phyloP scores from a whole-genome alignment of 805 yeast species.

The Lipomyces sp. region DNA sequence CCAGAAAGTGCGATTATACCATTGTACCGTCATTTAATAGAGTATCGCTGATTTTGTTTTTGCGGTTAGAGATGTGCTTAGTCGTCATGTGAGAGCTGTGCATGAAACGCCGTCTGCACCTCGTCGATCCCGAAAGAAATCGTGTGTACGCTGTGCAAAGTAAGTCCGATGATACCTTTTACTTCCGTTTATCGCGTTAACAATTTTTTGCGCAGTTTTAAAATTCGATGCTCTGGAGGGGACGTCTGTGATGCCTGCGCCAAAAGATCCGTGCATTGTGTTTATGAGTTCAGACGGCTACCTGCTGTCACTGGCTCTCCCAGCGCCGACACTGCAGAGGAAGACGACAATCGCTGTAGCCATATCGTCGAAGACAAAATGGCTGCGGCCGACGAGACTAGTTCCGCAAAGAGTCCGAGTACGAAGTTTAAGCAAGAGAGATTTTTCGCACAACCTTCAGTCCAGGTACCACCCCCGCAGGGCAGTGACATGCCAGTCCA shows the following conservation, averaged over 20 bases:
- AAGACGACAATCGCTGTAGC: not conserved
- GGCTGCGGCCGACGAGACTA: not conserved
- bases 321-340: constrained; percentile 7
- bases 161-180: not conserved
- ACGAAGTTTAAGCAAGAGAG: not conserved
- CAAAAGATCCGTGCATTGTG: constrained; percentile 32
- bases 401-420: not conserved
- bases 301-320: not conserved
- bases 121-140: constrained; percentile 29
- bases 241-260: constrained; percentile 37
- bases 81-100: constrained; percentile 31
- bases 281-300: constrained; percentile 26
- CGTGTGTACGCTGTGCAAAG: constrained; percentile 30
- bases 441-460: not conserved
- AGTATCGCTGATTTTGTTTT: not conserved
- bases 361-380: not conserved
- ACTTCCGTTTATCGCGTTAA: not conserved
- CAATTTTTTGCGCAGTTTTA: constrained; percentile 16
- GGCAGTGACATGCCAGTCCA: not conserved
- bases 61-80: constrained; percentile 19
- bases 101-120: constrained; percentile 29
- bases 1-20: constrained; percentile 20
- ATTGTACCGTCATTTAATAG: not conserved
- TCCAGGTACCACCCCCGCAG: not conserved
- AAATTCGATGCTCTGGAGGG: constrained; percentile 40